Evolutionary conservation across 2,329 filamentous ascomycete species (phyloP), one percentile per base, ranked within the genome.

Genomic region (Calonectria multiphialidica): DNA sequence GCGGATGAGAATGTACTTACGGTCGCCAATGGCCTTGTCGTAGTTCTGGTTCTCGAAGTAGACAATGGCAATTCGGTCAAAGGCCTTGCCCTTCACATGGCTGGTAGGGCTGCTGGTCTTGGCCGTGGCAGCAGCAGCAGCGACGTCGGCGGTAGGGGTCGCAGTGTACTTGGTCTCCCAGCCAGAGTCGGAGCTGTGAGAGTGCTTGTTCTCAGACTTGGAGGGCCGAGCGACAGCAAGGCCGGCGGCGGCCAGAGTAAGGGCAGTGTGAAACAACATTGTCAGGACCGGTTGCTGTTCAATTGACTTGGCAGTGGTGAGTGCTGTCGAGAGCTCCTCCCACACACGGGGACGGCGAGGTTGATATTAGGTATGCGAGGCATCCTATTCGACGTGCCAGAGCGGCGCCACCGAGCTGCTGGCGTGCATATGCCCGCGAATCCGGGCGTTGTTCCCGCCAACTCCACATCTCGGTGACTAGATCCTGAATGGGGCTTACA

Each of bases 21-120:
- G 87, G 80, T 95, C 92, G 5, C 87, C 89, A 49, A 87, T 86
- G 2, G 93, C 92, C 78, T 91, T 89, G 53, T 90, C 87, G 74
- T 90, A 95, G 81, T 92, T 89, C 57, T 92, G 93, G 81, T 95
- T 96, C 85, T 95, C 94, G 55, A 95, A 87, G 93, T 93, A 95
- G 81, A 96, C 91, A 64, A 91, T 89, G 59, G 92, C 91, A 74
- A 94, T 91, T 18, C 94, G 91, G 80, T 95, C 89, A 80, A 95
- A 96, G 0, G 88, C 90, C 80, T 92, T 91, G 73, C 94, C 94
- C 80, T 90, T 88, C 64, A 95, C 91, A 78, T 91, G 81, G 81
- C 88, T 92, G 37, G 88, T 90, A 2, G 92, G 90, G 72, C 90
- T 91, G 72, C 84, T 83, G 1, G 91, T 91, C 80, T 87, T 86